Evolutionary conservation across 305 asterid species (phyloP).

Genomic region (Plantago coronopus): DNA sequence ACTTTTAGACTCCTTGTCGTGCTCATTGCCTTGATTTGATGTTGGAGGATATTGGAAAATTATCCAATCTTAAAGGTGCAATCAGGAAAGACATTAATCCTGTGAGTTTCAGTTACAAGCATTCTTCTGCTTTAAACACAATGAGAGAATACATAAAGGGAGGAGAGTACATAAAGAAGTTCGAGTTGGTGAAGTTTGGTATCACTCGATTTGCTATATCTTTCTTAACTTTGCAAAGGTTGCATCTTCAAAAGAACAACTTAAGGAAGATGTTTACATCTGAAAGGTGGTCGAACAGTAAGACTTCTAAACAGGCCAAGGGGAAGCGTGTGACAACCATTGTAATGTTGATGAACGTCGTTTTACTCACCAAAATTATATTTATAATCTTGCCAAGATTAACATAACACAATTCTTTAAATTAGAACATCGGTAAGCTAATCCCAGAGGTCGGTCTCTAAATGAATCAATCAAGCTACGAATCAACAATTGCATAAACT

Average conservation of each 20-base stretch:
- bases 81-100: not conserved
- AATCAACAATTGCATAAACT: no score
- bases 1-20: not conserved
- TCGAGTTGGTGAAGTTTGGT: not conserved
- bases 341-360: no score
- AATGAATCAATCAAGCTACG: no score
- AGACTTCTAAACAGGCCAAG: not conserved
- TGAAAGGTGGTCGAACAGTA: not conserved
- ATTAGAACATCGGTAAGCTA: no score
- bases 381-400: no score
- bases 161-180: not conserved
- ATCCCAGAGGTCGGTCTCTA: no score
- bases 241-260: not conserved
- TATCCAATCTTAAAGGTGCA: not conserved
- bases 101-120: not conserved
- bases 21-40: slow-evolving; percentile 11
- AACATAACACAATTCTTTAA: no score
- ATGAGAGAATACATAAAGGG: not conserved
- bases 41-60: slow-evolving; percentile 5
- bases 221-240: slow-evolving; percentile 9
- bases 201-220: not conserved
- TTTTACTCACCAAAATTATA: no score
- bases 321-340: not conserved
- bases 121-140: not conserved
- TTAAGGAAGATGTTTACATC: not conserved